These are phyloP conservation scores for Thalassiosira hispida DNA, from an alignment of 352 stramenopile species.

Conservation along the genomic window DNA sequence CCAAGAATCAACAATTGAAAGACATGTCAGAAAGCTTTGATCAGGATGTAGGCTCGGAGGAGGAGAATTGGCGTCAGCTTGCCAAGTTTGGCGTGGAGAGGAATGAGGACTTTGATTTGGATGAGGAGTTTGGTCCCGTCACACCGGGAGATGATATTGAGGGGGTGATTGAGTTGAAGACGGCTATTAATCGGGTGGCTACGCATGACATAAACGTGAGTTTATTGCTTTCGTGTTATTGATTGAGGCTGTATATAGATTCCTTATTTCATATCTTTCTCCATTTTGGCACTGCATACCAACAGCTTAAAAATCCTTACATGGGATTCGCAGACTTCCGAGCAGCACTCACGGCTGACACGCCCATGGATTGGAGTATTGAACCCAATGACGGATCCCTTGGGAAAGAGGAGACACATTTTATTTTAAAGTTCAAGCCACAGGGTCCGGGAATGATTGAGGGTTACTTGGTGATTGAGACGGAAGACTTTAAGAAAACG, in stretches of 20 bases:
- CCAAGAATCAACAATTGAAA: slow-evolving; percentile 53
- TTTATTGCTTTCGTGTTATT: not conserved
- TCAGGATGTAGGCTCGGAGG: slow-evolving; percentile 23
- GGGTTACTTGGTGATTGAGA: slow-evolving; percentile 81
- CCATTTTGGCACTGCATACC: not conserved
- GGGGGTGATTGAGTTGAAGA: slow-evolving; percentile 66
- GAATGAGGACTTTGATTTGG: slow-evolving; percentile 67
- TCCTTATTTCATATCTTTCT: not conserved
- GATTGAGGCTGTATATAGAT: not conserved
- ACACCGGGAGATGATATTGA: slow-evolving; percentile 53
- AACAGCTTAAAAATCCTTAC: slow-evolving; percentile 67
- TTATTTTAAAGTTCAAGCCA: slow-evolving; percentile 76
- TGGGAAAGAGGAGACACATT: slow-evolving; percentile 62
- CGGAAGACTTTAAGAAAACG: slow-evolving; percentile 84
- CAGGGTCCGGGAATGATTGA: slow-evolving; percentile 54
- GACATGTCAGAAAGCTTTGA: slow-evolving; percentile 74
- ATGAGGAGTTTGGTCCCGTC: slow-evolving; percentile 76
- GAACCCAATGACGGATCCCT: slow-evolving; percentile 71
- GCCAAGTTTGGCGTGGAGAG: slow-evolving; percentile 78
- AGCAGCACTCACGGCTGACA: slow-evolving; percentile 71
- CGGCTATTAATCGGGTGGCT: slow-evolving; percentile 52
- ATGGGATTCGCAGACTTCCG: slow-evolving; percentile 85
- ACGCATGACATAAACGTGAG: slow-evolving; percentile 61
- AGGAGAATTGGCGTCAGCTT: slow-evolving; percentile 80
- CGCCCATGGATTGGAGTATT: slow-evolving; percentile 61